phyloP scores from a whole-genome alignment of 75 land plant species.

The Selaginella tamariscina region DNA sequence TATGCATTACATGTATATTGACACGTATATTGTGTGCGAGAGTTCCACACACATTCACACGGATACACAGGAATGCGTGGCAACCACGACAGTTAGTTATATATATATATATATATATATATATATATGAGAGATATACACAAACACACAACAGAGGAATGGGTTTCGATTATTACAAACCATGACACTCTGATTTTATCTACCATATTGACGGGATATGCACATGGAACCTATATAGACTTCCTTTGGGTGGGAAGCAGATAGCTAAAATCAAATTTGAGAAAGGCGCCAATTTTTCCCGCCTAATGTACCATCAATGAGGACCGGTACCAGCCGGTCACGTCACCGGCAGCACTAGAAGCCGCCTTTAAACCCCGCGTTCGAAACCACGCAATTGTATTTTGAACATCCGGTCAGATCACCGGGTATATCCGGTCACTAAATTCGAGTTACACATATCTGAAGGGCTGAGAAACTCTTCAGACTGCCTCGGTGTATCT shows the following conservation, averaged over 20 bases:
- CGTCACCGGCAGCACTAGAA: background rate
- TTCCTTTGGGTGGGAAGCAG: background rate
- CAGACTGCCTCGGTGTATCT: background rate
- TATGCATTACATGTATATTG: too few species aligned
- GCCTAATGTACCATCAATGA: background rate
- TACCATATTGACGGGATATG: background rate
- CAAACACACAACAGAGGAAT: too few species aligned
- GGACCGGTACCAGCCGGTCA: background rate
- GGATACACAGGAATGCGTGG: background rate
- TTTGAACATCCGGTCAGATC: background rate
- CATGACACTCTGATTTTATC: too few species aligned
- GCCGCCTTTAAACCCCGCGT: background rate
- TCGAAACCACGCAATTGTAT: too few species aligned
- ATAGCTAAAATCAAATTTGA: background rate
- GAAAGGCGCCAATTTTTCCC: background rate
- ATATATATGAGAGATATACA: background rate
- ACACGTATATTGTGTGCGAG: background rate
- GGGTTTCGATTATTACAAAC: too few species aligned
- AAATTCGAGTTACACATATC: background rate
- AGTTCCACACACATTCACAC: background rate
- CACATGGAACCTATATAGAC: background rate
- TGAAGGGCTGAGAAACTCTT: background rate
- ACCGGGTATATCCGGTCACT: background rate
- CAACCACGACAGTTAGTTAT: background rate
- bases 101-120: slow-evolving; percentile 3